Evolutionary conservation across 2,329 filamentous ascomycete species (phyloP).

Genomic region (Amesomyces nigricolor): DNA sequence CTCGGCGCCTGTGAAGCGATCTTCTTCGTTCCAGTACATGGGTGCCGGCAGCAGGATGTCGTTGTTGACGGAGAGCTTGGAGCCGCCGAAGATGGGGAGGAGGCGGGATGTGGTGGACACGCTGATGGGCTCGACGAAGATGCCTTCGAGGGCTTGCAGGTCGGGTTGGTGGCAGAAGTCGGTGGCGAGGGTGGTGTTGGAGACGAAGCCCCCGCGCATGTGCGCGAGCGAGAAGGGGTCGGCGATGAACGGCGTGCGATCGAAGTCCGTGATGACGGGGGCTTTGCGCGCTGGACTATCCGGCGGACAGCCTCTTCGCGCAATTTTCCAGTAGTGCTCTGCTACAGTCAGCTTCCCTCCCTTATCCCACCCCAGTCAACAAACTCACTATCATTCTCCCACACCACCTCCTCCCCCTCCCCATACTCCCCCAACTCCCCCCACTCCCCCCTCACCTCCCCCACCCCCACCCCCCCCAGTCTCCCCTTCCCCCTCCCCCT

Average conservation of each 20-base stretch:
- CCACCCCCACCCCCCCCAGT: constrained; percentile 39
- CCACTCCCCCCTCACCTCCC: constrained; percentile 40
- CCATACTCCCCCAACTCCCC: constrained; percentile 33
- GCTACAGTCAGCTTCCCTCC: neutral
- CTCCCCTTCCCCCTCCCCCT: constrained; percentile 42
- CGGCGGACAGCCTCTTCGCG: constrained; percentile 55
- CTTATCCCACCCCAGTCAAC: neutral
- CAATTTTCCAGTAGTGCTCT: constrained; percentile 50
- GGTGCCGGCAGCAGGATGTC: constrained; percentile 64
- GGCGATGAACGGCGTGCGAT: constrained; percentile 40
- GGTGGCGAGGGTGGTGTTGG: constrained; percentile 55
- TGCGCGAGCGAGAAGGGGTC: constrained; percentile 44
- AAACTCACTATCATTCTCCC: constrained; percentile 42
- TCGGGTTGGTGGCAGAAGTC: constrained; percentile 63
- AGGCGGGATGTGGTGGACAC: constrained; percentile 52
- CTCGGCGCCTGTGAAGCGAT: constrained; percentile 54
- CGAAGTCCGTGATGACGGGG: constrained; percentile 39
- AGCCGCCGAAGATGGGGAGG: constrained; percentile 63
- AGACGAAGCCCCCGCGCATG: constrained; percentile 52
- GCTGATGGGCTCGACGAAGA: constrained; percentile 56
- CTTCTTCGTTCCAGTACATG: constrained; percentile 62
- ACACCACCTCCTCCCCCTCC: constrained; percentile 37
- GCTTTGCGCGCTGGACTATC: constrained; percentile 53
- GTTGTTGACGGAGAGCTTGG: constrained; percentile 63
- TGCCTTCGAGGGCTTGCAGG: constrained; percentile 56